phyloP scores from a whole-genome alignment of 352 stramenopile species.

The Pythium apleroticum region DNA sequence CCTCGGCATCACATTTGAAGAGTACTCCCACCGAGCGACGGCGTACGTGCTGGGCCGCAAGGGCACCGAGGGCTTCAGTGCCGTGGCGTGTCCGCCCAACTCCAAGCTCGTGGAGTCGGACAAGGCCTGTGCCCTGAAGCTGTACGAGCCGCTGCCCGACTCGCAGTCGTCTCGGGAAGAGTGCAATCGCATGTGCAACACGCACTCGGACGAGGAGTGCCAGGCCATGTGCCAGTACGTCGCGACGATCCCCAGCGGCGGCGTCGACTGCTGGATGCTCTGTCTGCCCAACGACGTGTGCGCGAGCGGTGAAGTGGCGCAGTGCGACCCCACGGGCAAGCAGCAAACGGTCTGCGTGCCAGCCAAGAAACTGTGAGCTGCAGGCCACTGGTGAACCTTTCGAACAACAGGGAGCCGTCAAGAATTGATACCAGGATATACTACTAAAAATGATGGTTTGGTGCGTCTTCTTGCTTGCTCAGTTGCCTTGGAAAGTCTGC shows the following conservation, averaged over 20 bases:
- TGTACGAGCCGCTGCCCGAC: slow-evolving; percentile 18
- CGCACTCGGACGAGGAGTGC: slow-evolving; percentile 22
- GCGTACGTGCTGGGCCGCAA: slow-evolving; percentile 18
- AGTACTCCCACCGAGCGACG: slow-evolving; percentile 24
- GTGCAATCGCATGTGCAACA: slow-evolving; percentile 31
- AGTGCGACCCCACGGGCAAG: slow-evolving; percentile 22
- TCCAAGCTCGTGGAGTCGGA: slow-evolving; percentile 24
- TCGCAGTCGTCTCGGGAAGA: slow-evolving; percentile 16
- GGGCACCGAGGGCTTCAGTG: slow-evolving; percentile 17
- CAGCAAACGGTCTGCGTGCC: slow-evolving; percentile 8
- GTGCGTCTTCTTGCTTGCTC: too few relatives aligned
- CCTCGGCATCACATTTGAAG: slow-evolving; percentile 24
- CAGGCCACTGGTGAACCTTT: too few relatives aligned
- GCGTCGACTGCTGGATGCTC: slow-evolving; percentile 33
- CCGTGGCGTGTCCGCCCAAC: slow-evolving; percentile 23
- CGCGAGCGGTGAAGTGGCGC: slow-evolving; percentile 4
- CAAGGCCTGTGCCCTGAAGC: slow-evolving; percentile 22
- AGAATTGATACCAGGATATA: too few relatives aligned
- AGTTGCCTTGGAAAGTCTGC: slow-evolving; percentile 79
- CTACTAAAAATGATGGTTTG: too few relatives aligned
- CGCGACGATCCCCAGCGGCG: slow-evolving; percentile 17
- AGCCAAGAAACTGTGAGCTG: neutral
- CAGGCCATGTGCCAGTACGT: slow-evolving; percentile 20
- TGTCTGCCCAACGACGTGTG: slow-evolving; percentile 24
- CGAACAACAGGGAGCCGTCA: too few relatives aligned